These are phyloP conservation scores for Daedalea quercina DNA, from an alignment of 768 basidiomycete species.

Conservation along the genomic window DNA sequence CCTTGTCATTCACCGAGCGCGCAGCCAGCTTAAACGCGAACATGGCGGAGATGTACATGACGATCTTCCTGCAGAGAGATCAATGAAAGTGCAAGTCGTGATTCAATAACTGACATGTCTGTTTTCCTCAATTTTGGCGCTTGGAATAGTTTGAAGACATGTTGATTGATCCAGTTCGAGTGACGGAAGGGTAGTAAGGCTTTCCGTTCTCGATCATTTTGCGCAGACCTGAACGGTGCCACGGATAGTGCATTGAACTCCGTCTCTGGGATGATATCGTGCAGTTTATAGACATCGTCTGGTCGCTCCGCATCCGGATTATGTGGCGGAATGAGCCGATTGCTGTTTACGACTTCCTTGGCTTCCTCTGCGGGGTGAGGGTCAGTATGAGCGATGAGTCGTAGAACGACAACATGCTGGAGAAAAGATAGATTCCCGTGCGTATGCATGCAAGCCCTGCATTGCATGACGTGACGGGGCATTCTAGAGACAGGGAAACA, in stretches of 20 bases:
- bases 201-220: slow-evolving; percentile 39
- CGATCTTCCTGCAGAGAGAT: slow-evolving; percentile 48
- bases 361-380: slow-evolving; percentile 46
- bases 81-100: not conserved
- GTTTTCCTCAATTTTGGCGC: slow-evolving; percentile 48
- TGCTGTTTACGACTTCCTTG: slow-evolving; percentile 52
- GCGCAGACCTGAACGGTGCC: slow-evolving; percentile 45
- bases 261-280: slow-evolving; percentile 69
- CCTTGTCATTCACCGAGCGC: slow-evolving; percentile 38
- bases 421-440: too few species aligned
- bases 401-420: not conserved
- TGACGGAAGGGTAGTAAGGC: slow-evolving; percentile 55
- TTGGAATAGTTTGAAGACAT: slow-evolving; percentile 38
- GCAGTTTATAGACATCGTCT: slow-evolving; percentile 66
- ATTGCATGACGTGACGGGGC: too few species aligned
- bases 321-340: slow-evolving; percentile 72
- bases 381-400: slow-evolving; percentile 2
- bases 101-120: slow-evolving; percentile 40
- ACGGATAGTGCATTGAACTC: slow-evolving; percentile 73
- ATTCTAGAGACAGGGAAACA: too few species aligned
- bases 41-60: slow-evolving; percentile 81
- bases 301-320: slow-evolving; percentile 60
- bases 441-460: too few species aligned
- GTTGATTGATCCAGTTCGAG: slow-evolving; percentile 68
- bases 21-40: slow-evolving; percentile 55